These are phyloP conservation scores for Penicillium canescens DNA, from an alignment of 495 filamentous ascomycete species.

Conservation along the genomic window DNA sequence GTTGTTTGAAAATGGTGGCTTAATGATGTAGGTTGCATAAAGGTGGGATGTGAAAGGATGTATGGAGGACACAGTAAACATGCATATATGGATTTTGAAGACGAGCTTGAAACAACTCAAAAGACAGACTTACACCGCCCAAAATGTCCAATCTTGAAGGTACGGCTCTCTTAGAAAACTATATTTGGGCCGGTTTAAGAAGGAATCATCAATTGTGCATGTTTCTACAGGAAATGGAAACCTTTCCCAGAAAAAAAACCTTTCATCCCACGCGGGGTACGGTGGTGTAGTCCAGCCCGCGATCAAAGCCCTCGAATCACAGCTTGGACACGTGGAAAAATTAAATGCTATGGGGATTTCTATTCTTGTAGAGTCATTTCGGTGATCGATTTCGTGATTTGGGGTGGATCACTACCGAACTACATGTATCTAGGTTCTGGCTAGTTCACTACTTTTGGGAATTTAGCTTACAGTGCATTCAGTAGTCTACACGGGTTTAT, in stretches of 20 bases:
- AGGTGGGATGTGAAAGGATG: too few species aligned
- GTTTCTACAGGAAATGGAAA: conserved; percentile 10
- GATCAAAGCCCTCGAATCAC: neutral
- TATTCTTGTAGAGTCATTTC: neutral
- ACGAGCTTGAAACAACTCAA: too few species aligned
- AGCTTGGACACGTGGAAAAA: neutral
- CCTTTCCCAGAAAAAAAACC: neutral
- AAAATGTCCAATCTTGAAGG: too few species aligned
- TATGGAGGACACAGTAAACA: too few species aligned
- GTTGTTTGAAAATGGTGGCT: too few species aligned
- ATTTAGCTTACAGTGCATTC: neutral
- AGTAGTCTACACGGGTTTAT: neutral
- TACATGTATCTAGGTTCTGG: neutral
- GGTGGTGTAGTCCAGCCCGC: neutral
- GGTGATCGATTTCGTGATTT: conserved; percentile 1
- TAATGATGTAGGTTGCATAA: too few species aligned
- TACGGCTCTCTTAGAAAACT: too few species aligned
- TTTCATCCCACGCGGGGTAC: neutral
- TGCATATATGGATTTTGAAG: too few species aligned
- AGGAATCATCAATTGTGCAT: conserved; percentile 15
- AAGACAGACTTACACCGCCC: too few species aligned
- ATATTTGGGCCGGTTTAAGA: too few species aligned
- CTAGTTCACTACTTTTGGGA: neutral
- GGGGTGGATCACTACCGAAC: neutral
- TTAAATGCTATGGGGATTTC: neutral